phyloP scores from a whole-genome alignment of 2,329 filamentous ascomycete genomes.

The Epichloe aotearoae region DNA sequence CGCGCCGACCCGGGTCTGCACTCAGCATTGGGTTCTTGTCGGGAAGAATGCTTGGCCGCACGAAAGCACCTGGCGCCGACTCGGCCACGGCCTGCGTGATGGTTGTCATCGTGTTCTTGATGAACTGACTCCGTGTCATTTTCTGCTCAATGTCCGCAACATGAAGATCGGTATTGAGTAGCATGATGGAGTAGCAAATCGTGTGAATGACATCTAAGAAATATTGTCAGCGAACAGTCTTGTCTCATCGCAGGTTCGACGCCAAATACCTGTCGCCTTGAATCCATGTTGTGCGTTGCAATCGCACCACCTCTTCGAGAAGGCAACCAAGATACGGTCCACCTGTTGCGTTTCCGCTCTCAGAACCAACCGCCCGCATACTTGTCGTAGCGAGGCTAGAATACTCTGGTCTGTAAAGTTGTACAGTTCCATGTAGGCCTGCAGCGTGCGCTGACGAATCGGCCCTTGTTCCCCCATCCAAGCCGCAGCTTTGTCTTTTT shows the following conservation, averaged over 20 bases:
- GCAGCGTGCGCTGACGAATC: conserved; percentile 42
- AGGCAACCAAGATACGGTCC: conserved; percentile 81
- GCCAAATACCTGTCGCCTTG: conserved; percentile 57
- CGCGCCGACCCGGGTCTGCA: conserved; percentile 19
- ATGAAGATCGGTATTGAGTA: conserved; percentile 93
- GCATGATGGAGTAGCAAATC: conserved; percentile 88
- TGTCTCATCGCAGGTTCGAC: conserved; percentile 12
- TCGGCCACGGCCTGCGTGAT: conserved; percentile 66
- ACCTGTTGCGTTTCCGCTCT: conserved; percentile 94
- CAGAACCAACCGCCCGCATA: conserved; percentile 71
- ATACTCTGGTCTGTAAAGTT: conserved; percentile 76
- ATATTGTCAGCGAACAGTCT: background rate
- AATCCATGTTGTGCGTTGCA: conserved; percentile 92
- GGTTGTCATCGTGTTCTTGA: conserved; percentile 92
- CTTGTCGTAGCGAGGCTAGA: conserved; percentile 59
- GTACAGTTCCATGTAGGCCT: conserved; percentile 85
- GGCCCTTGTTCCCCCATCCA: conserved; percentile 72
- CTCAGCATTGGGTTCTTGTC: conserved; percentile 23
- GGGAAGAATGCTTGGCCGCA: conserved; percentile 42
- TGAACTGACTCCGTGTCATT: conserved; percentile 89
- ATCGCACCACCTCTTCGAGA: conserved; percentile 81
- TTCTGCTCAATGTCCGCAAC: conserved; percentile 89
- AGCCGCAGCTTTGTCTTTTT: conserved; percentile 66
- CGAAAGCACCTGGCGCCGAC: conserved; percentile 53
- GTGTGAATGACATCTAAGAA: conserved; percentile 75